These are phyloP conservation scores for Termitomyces titanicus DNA, from an alignment of 768 basidiomycete genomes.

Conservation along the genomic window DNA sequence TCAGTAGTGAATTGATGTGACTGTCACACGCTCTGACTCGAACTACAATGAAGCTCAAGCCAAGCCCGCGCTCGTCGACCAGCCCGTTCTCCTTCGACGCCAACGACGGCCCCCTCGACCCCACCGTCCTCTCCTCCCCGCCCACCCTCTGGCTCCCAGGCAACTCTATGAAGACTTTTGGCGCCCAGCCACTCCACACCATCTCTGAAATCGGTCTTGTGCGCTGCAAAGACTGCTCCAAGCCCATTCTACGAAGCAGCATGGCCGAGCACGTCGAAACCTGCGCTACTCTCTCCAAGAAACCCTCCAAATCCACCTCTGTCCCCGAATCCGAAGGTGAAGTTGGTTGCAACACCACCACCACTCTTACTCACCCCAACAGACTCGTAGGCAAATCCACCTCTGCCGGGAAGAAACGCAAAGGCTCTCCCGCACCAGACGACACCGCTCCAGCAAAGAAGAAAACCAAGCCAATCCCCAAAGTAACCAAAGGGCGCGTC, in stretches of 20 bases:
- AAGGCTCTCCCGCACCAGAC: constrained; percentile 67
- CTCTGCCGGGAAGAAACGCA: constrained; percentile 67
- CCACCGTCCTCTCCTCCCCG: constrained; percentile 54
- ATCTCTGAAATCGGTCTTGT: constrained; percentile 58
- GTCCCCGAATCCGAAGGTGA: constrained; percentile 41
- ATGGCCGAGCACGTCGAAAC: constrained; percentile 73
- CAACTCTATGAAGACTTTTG: constrained; percentile 86
- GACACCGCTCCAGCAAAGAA: constrained; percentile 77
- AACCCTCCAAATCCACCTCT: constrained; percentile 54
- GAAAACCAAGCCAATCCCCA: constrained; percentile 65
- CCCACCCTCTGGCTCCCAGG: constrained; percentile 86
- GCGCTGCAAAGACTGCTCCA: constrained; percentile 77
- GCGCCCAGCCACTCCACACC: constrained; percentile 67
- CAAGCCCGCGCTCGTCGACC: constrained; percentile 23
- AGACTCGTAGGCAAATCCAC: constrained; percentile 14
- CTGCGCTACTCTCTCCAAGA: background rate
- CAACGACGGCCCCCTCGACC: constrained; percentile 33
- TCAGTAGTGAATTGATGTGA: background rate
- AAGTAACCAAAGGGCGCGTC: constrained; percentile 73
- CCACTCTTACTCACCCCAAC: background rate
- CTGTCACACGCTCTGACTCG: background rate
- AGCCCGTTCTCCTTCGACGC: constrained; percentile 57
- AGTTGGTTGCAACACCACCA: background rate
- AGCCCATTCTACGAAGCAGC: constrained; percentile 75
- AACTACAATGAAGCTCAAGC: constrained; percentile 36